A percentile compares a stretch with the other conserved stretches of the same genome.
These are phyloP conservation scores for Schizochytrium sp. DNA, from an alignment of 108 stramenopile species.

Conservation along the genomic window DNA sequence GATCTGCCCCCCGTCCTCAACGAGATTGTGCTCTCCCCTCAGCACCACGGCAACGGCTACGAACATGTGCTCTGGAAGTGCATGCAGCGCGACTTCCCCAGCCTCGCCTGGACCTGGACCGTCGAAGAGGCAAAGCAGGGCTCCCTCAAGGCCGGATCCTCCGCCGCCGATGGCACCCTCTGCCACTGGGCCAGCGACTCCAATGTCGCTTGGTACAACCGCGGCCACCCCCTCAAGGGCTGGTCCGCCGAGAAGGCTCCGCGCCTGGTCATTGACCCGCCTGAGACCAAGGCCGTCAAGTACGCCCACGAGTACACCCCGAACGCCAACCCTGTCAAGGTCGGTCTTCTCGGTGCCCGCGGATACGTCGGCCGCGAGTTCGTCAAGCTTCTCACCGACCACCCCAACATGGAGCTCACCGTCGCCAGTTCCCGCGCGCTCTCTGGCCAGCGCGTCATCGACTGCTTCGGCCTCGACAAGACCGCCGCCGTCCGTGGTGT, in stretches of 20 bases:
- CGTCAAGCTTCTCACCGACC: not conserved
- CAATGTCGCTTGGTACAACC: not conserved
- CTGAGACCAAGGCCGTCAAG: not conserved
- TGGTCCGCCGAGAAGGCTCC: not conserved
- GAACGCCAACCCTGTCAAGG: not conserved
- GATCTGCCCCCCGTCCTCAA: not conserved
- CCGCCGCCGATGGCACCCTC: not conserved
- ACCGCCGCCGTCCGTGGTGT: not conserved
- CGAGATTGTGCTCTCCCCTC: not conserved
- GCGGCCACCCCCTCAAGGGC: not conserved
- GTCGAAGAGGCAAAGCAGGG: not conserved
- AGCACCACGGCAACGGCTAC: not conserved
- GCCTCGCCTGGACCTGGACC: not conserved
- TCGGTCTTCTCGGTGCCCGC: conserved; percentile 3
- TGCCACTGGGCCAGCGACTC: conserved; percentile 4
- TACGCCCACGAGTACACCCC: not conserved
- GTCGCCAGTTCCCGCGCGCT: not conserved
- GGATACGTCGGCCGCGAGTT: conserved; percentile 12
- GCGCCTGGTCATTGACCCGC: not conserved
- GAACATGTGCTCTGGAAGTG: not conserved
- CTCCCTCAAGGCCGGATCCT: not conserved
- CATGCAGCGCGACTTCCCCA: not conserved
- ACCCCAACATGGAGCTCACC: not conserved
- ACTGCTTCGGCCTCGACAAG: not conserved
- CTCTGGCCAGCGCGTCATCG: not conserved